Base-by-base conservation (phyloP, 768 basidiomycete genomes). In the Mycena rebaudengoi region DNA sequence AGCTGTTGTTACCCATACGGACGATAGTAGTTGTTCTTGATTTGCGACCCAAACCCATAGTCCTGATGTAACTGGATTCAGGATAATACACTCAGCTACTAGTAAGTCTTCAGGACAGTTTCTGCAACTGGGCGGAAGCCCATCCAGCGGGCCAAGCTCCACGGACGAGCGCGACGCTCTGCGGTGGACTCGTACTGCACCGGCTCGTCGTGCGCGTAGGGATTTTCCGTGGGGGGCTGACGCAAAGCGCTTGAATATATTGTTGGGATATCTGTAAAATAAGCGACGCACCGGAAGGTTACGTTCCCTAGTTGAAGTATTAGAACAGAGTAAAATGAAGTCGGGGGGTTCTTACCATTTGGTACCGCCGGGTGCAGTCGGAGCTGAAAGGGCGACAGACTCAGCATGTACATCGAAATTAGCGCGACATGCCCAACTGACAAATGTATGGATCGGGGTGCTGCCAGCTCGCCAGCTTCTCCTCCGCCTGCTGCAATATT, bases 381-480 rank as follows among this genome's bases (percentile, higher is more conserved):
- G 85, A 61, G 91, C 96, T 98, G 64, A 39, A 67, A 32, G 53
- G 25, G 29, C 4, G 26, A 46, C 5, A 49, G 29, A 45, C 59
- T 44, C 20, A 39, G 52, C 14, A 58, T 50, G 55, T 48, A 46
- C 40, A 52, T 41, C 29, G 26, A 13, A 14, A 52, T 51, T 46
- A 12, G 58, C 37, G 53, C 18, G 16, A 23, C 26, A 53, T 48
- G 20, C 11, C 7, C 13, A 23, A 89, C 95, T 80, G 77, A 98
- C 96, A 78, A 74, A 92, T 91, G 77, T 95, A 96, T 39, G 97
- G 96, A 77, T 98, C 97, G 23, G 96, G 96, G 74, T 99, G 97
- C 57, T 80, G 81, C 71, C 77, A 85, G 29, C 75, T 77, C 3
- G 88, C 91, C 20, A 96, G 80, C 10, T 85, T 77, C 3, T 87